Conservation (phyloP, 2,329 filamentous ascomycete species). For the Colletotrichum cuscutae region DNA sequence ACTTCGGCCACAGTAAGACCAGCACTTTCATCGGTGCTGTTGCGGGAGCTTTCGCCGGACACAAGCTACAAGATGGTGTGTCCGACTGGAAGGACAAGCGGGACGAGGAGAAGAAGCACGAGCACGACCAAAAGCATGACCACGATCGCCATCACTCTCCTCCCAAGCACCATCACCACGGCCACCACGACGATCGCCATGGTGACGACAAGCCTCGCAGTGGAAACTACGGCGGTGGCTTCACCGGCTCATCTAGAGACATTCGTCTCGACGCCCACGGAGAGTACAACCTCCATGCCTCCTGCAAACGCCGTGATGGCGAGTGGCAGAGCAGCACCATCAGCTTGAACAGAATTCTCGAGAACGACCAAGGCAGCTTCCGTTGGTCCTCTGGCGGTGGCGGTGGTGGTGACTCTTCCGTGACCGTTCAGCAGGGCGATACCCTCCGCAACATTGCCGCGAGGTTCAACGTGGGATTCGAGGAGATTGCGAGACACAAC, state of each 20-base stretch:
- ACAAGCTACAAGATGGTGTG: conserved; percentile 53
- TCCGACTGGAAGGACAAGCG: conserved; percentile 51
- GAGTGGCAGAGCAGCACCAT: conserved; percentile 46
- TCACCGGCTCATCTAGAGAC: conserved; percentile 46
- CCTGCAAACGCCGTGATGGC: conserved; percentile 46
- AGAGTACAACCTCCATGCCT: conserved; percentile 47
- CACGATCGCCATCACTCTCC: conserved; percentile 12
- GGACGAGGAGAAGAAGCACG: conserved; percentile 51
- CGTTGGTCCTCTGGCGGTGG: conserved; percentile 44
- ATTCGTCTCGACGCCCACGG: conserved; percentile 46
- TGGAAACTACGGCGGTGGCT: conserved; percentile 43
- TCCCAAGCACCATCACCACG: conserved; percentile 32
- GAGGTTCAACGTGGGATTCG: conserved; percentile 45
- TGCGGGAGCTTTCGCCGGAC: conserved; percentile 52
- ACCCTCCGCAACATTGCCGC: conserved; percentile 52
- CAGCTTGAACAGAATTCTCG: conserved; percentile 47
- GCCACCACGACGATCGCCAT: conserved; percentile 27
- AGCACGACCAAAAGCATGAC: conserved; percentile 33
- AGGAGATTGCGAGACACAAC: conserved; percentile 52
- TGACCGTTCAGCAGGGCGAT: conserved; percentile 53
- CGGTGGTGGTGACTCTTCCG: conserved; percentile 38
- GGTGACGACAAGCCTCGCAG: conserved; percentile 36
- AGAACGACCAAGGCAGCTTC: conserved; percentile 50
- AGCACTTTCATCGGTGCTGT: conserved; percentile 51
- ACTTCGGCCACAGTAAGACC: conserved; percentile 49